Evolutionary conservation across 257 asterid genomes (phyloP).

Genomic region (Dorcoceras hygrometricum): DNA sequence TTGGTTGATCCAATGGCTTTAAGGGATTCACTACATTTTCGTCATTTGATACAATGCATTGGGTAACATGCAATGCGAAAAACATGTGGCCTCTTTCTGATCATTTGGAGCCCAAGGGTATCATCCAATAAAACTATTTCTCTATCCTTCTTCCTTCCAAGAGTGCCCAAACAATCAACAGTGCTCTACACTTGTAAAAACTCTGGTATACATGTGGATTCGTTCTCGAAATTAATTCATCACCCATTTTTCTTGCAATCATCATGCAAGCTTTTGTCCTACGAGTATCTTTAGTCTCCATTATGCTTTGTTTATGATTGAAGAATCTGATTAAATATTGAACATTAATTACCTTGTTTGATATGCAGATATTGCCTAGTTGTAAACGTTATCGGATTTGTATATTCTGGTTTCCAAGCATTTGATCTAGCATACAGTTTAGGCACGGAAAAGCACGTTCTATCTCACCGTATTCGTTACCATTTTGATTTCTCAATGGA

Average conservation of each 20-base stretch:
- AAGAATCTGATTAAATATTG: background rate
- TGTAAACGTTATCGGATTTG: slow-evolving; percentile 74
- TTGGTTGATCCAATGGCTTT: no score
- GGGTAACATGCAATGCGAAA: no score
- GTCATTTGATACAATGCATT: no score
- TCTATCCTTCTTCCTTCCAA: background rate
- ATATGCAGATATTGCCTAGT: slow-evolving; percentile 57
- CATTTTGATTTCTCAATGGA: slow-evolving; percentile 64
- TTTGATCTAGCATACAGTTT: slow-evolving; percentile 47
- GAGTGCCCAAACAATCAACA: background rate
- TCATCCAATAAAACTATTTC: no score
- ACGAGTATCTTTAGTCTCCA: background rate
- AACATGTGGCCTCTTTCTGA: no score
- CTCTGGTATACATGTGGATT: no score
- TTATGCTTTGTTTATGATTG: background rate
- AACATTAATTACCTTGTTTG: background rate
- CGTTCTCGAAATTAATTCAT: no score
- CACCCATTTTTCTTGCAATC: background rate
- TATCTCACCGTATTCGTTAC: slow-evolving; percentile 46
- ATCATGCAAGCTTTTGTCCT: background rate
- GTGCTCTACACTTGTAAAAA: no score
- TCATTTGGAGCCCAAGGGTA: no score
- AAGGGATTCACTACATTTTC: no score
- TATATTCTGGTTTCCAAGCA: slow-evolving; percentile 66
- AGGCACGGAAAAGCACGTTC: slow-evolving; percentile 48